Conservation (phyloP, 2,329 filamentous ascomycete species). For the Chaetomiaceae sp. region DNA sequence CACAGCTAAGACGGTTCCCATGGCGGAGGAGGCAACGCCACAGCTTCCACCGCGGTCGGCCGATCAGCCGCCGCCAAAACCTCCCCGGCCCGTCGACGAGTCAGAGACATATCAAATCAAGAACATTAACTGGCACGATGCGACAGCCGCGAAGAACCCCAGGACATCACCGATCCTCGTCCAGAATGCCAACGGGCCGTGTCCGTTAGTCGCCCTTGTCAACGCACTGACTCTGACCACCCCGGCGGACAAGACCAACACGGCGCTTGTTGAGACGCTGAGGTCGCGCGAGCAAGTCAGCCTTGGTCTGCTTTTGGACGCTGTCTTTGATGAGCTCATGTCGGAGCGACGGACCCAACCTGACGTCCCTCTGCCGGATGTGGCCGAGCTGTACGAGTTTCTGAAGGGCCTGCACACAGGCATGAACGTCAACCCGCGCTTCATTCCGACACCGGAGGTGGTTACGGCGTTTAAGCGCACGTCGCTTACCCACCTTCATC, state of each 20-base stretch:
- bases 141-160: slow-evolving; percentile 53
- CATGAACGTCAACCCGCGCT: slow-evolving; percentile 96
- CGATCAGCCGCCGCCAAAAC: slow-evolving; percentile 27
- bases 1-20: slow-evolving; percentile 9
- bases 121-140: slow-evolving; percentile 80
- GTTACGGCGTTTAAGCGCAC: slow-evolving; percentile 46
- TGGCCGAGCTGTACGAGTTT: slow-evolving; percentile 83
- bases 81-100: slow-evolving; percentile 42
- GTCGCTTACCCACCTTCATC: slow-evolving; percentile 49
- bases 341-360: slow-evolving; percentile 63
- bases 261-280: slow-evolving; percentile 73
- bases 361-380: slow-evolving; percentile 70
- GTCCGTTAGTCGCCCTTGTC: slow-evolving; percentile 85
- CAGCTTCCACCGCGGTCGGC: slow-evolving; percentile 16
- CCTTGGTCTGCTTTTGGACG: slow-evolving; percentile 77
- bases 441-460: slow-evolving; percentile 57
- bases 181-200: slow-evolving; percentile 92
- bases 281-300: slow-evolving; percentile 82
- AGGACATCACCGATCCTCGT: slow-evolving; percentile 82
- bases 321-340: slow-evolving; percentile 90
- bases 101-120: slow-evolving; percentile 89
- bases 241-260: slow-evolving; percentile 55
- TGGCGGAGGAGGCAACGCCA: slow-evolving; percentile 8
- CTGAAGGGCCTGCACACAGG: slow-evolving; percentile 86
- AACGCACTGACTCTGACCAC: slow-evolving; percentile 88